Percentiles rank a stretch among this genome's conserved stretches.
Evolutionary conservation across 495 filamentous ascomycete genomes (phyloP).

Genomic region (Neurospora sp.): DNA sequence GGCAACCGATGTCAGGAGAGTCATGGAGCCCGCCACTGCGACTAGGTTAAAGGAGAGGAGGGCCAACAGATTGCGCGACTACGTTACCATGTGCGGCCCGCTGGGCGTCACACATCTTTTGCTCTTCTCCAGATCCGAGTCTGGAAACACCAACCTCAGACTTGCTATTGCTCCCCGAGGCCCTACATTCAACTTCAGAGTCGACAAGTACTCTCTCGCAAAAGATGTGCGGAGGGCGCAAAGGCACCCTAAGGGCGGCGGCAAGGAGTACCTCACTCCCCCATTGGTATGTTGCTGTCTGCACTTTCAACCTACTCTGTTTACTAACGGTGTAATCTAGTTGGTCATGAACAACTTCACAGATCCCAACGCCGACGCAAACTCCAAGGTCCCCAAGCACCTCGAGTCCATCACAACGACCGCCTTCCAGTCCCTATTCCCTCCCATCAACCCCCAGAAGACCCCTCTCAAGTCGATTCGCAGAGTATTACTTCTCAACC

Average conservation of each 20-base stretch:
- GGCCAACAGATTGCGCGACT: slow-evolving; percentile 84
- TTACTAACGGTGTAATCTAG: slow-evolving; percentile 26
- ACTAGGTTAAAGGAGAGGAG: slow-evolving; percentile 78
- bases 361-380: slow-evolving; percentile 54
- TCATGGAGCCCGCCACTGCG: slow-evolving; percentile 95
- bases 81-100: slow-evolving; percentile 89
- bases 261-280: slow-evolving; percentile 71
- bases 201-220: slow-evolving; percentile 92
- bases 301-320: not conserved
- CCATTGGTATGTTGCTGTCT: slow-evolving; percentile 49
- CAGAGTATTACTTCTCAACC: slow-evolving; percentile 81
- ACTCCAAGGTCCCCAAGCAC: slow-evolving; percentile 60
- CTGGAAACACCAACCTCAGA: slow-evolving; percentile 87
- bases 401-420: slow-evolving; percentile 90
- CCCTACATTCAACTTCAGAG: slow-evolving; percentile 85
- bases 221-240: slow-evolving; percentile 76
- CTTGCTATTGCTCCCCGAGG: slow-evolving; percentile 83
- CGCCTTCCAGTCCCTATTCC: slow-evolving; percentile 93
- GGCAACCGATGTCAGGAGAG: slow-evolving; percentile 77
- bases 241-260: slow-evolving; percentile 69
- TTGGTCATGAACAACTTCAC: slow-evolving; percentile 98
- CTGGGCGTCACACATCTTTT: slow-evolving; percentile 90
- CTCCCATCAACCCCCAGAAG: slow-evolving; percentile 85
- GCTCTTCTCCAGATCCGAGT: slow-evolving; percentile 81
- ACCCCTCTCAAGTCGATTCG: slow-evolving; percentile 82